Percentiles rank a stretch among this genome's conserved stretches.
Evolutionary conservation across 2,329 filamentous ascomycete genomes (phyloP).

Genomic region (Penicillium sumatraense): DNA sequence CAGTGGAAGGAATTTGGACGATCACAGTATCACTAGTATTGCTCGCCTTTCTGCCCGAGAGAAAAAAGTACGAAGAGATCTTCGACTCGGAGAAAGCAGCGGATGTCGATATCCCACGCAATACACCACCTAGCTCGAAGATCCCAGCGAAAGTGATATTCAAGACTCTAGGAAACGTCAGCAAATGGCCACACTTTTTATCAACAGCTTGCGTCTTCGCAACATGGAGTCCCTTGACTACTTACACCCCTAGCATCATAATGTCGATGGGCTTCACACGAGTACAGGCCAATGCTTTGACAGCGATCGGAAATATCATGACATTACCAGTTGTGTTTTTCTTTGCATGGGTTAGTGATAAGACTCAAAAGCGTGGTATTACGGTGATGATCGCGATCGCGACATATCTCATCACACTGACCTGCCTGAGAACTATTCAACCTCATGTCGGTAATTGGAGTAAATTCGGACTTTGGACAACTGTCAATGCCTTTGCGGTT

Average conservation of each 20-base stretch:
- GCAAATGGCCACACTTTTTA: constrained; percentile 55
- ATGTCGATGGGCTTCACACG: constrained; percentile 53
- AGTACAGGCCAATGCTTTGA: constrained; percentile 54
- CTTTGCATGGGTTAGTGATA: constrained; percentile 56
- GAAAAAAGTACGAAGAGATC: not conserved
- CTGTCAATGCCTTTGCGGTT: constrained; percentile 56
- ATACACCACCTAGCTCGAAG: not conserved
- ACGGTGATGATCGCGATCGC: constrained; percentile 51
- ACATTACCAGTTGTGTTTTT: constrained; percentile 54
- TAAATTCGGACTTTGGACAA: constrained; percentile 57
- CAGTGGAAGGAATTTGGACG: constrained; percentile 14
- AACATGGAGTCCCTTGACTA: constrained; percentile 58
- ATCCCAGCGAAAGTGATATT: not conserved
- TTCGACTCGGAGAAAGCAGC: not conserved
- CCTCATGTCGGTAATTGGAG: constrained; percentile 54
- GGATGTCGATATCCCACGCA: not conserved
- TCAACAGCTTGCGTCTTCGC: constrained; percentile 58
- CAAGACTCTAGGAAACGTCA: constrained; percentile 48
- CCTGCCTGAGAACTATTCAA: constrained; percentile 48
- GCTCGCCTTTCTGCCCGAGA: constrained; percentile 6
- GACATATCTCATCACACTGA: constrained; percentile 52
- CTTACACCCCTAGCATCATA: constrained; percentile 51
- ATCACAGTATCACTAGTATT: constrained; percentile 5
- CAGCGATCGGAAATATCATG: constrained; percentile 46
- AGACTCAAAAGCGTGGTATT: constrained; percentile 49